A percentile compares a stretch with the other conserved stretches of the same genome.
Evolutionary conservation across 176 grass and related monocot species (phyloP).

Genomic region (Otatea glauca): DNA sequence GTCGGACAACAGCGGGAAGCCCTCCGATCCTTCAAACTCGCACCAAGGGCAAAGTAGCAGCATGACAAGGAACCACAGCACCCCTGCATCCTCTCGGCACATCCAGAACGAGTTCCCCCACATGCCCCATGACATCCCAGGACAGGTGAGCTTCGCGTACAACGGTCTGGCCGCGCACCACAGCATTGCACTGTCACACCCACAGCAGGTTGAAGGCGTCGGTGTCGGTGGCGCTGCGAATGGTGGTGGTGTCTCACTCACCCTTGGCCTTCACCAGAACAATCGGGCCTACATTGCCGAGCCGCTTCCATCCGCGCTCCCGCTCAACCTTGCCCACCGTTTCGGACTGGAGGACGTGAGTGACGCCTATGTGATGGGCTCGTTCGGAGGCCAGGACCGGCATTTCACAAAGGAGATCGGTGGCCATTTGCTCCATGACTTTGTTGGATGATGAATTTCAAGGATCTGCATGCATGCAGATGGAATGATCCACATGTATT

Average conservation of each 20-base stretch:
- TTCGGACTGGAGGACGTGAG: conserved; percentile 90
- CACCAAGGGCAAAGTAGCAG: conserved; percentile 57
- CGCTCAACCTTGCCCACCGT: conserved; percentile 66
- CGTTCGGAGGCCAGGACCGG: conserved; percentile 68
- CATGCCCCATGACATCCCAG: conserved; percentile 55
- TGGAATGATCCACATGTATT: conserved; percentile 35
- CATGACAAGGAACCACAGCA: conserved; percentile 42
- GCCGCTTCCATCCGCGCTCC: conserved; percentile 60
- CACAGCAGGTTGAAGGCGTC: conserved; percentile 40
- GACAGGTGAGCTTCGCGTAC: conserved; percentile 67
- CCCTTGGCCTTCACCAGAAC: conserved; percentile 93
- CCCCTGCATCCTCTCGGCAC: conserved; percentile 24
- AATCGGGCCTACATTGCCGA: conserved; percentile 67
- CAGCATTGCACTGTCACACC: conserved; percentile 16
- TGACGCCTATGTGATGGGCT: conserved; percentile 69
- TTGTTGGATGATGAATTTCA: conserved; percentile 62
- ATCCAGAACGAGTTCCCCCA: conserved; percentile 62
- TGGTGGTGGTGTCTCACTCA: conserved; percentile 65
- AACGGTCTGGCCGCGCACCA: conserved; percentile 42
- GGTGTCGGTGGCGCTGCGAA: background rate
- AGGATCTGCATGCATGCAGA: background rate
- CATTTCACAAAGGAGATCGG: conserved; percentile 83
- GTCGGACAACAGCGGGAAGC: conserved; percentile 55
- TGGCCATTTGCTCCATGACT: conserved; percentile 85
- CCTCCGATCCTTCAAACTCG: conserved; percentile 56